These are phyloP conservation scores for Brettanomyces nanus DNA, from an alignment of 805 yeast genomes.

Conservation along the genomic window DNA sequence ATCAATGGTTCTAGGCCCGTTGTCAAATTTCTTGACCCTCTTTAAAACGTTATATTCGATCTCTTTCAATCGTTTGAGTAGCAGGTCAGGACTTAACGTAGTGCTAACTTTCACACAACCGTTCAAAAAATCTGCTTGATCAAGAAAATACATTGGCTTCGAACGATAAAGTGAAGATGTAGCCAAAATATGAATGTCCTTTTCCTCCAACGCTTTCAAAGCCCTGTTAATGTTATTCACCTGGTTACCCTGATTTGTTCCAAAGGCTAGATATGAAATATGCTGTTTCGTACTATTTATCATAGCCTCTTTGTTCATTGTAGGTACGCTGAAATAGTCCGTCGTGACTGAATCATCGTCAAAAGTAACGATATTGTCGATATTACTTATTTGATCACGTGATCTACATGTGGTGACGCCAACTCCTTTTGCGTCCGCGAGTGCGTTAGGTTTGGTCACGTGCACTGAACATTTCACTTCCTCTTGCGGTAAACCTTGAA, in stretches of 20 bases:
- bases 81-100: slow-evolving; percentile 48
- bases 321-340: slow-evolving; percentile 20
- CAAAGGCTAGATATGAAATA: slow-evolving; percentile 74
- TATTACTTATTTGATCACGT: slow-evolving; percentile 28
- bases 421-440: slow-evolving; percentile 80
- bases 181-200: slow-evolving; percentile 39
- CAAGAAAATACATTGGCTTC: slow-evolving; percentile 83
- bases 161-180: slow-evolving; percentile 81
- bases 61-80: slow-evolving; percentile 54
- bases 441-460: slow-evolving; percentile 84
- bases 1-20: slow-evolving; percentile 91
- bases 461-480: slow-evolving; percentile 34
- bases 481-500: slow-evolving; percentile 5
- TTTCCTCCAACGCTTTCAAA: slow-evolving; percentile 24
- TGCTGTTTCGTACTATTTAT: slow-evolving; percentile 25
- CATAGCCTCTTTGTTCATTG: slow-evolving; percentile 19
- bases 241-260: slow-evolving; percentile 77
- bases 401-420: slow-evolving; percentile 68
- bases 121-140: slow-evolving; percentile 76
- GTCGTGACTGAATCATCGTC: slow-evolving; percentile 9
- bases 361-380: slow-evolving; percentile 17
- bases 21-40: slow-evolving; percentile 71
- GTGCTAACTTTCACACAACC: slow-evolving; percentile 74
- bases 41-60: slow-evolving; percentile 69
- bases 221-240: slow-evolving; percentile 53